These are phyloP conservation scores for Wakefieldia striispora DNA, from an alignment of 768 basidiomycete genomes.

Conservation along the genomic window DNA sequence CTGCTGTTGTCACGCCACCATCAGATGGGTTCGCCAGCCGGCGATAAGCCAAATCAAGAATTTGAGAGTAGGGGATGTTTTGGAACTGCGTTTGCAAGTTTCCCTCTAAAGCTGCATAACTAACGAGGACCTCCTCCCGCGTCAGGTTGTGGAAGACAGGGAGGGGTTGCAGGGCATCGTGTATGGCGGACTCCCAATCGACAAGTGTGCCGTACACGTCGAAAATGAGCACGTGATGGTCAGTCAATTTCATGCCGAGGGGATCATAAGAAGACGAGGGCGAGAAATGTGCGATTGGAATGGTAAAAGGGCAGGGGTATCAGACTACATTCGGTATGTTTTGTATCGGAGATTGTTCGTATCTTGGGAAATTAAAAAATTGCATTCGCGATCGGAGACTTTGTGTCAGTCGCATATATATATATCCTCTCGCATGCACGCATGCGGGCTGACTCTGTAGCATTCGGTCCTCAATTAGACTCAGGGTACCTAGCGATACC, in stretches of 20 bases:
- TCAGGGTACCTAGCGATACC: neutral
- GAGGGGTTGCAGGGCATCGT: conserved; percentile 39
- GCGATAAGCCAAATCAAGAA: conserved; percentile 48
- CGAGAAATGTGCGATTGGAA: conserved; percentile 20
- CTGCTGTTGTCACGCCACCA: conserved; percentile 31
- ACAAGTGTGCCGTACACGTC: conserved; percentile 78
- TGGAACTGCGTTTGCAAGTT: conserved; percentile 59
- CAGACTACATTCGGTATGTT: conserved; percentile 4
- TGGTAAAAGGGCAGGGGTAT: conserved; percentile 2
- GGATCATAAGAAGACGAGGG: conserved; percentile 4
- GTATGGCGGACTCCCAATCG: conserved; percentile 75
- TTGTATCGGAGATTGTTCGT: conserved; percentile 1
- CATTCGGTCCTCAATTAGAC: conserved; percentile 4
- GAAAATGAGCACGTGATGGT: conserved; percentile 51
- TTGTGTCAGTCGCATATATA: too few species aligned
- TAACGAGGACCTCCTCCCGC: conserved; percentile 43
- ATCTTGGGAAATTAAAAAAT: neutral
- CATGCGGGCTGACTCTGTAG: neutral
- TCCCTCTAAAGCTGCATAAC: conserved; percentile 52
- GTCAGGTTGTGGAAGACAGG: conserved; percentile 16
- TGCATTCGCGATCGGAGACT: too few species aligned
- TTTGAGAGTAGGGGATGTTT: conserved; percentile 55
- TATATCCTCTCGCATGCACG: neutral
- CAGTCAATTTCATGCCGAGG: conserved; percentile 12
- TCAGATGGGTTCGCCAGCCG: conserved; percentile 33